Conservation (phyloP, 306 rosid species). For the Quercus mongolica region DNA sequence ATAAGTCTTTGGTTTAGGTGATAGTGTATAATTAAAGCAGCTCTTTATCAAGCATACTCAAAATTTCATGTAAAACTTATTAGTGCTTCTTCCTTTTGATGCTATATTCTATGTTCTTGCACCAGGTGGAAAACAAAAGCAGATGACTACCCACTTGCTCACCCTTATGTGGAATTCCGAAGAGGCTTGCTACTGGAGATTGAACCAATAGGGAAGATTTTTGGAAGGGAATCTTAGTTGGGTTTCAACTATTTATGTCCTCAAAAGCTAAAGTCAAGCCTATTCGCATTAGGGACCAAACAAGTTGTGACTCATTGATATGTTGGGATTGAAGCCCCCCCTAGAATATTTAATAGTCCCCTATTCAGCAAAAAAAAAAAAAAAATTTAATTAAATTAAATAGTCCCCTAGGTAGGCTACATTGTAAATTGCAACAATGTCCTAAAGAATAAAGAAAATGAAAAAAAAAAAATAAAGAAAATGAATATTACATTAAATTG, state of each 20-base stretch:
- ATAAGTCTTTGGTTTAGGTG: too few species aligned
- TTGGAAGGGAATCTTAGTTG: constrained; percentile 2
- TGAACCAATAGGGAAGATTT: constrained; percentile 19
- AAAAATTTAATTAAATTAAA: too few species aligned
- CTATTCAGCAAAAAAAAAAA: too few species aligned
- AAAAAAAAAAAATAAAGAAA: too few species aligned
- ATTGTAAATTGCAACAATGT: too few species aligned
- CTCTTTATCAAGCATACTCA: background rate
- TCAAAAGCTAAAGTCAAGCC: background rate
- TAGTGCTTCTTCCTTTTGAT: background rate
- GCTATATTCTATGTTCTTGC: background rate
- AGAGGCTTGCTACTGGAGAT: constrained; percentile 55
- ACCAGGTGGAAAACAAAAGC: constrained; percentile 60
- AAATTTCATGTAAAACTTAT: background rate
- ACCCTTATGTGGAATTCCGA: constrained; percentile 64
- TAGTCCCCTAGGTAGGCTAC: too few species aligned
- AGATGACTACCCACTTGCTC: constrained; percentile 68
- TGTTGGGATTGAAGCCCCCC: too few species aligned
- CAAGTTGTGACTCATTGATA: background rate
- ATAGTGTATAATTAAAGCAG: background rate
- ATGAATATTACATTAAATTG: too few species aligned
- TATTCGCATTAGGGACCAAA: background rate
- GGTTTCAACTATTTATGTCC: background rate
- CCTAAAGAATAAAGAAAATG: too few species aligned
- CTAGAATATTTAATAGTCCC: too few species aligned